These are phyloP conservation scores for Calycina marina DNA, from an alignment of 2,329 filamentous ascomycete species.

Conservation along the genomic window DNA sequence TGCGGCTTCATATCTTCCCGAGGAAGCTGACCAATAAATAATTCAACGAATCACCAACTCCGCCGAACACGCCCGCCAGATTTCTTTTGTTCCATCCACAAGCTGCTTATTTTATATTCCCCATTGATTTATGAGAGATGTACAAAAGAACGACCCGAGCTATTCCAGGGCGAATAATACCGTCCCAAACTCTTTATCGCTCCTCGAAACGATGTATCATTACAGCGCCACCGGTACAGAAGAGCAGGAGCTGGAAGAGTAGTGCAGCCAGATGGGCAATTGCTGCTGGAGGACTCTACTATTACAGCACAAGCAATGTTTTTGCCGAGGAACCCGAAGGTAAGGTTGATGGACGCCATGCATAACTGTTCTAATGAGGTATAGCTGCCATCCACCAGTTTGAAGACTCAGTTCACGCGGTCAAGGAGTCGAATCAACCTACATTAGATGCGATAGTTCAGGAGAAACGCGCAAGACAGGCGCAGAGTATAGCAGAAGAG, in stretches of 20 bases:
- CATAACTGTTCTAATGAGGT: conserved; percentile 10
- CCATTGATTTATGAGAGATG: too few relatives aligned
- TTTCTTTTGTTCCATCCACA: too few relatives aligned
- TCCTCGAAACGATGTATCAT: conserved; percentile 34
- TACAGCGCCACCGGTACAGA: conserved; percentile 42
- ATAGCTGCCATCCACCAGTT: conserved; percentile 21
- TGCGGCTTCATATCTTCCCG: too few relatives aligned
- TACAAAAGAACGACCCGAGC: conserved; percentile 16
- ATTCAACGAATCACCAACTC: too few relatives aligned
- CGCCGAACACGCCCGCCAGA: too few relatives aligned
- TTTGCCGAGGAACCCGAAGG: conserved; percentile 73
- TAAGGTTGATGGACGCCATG: conserved; percentile 25
- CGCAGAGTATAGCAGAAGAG: conserved; percentile 15
- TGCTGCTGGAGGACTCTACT: conserved; percentile 69
- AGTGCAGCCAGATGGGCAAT: conserved; percentile 58
- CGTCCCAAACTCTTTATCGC: conserved; percentile 8
- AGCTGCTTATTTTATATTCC: too few relatives aligned
- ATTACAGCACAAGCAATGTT: conserved; percentile 78
- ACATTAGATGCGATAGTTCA: conserved; percentile 55
- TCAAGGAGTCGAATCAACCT: conserved; percentile 36
- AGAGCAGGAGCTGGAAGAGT: conserved; percentile 72
- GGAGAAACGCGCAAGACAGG: conserved; percentile 35
- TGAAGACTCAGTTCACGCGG: conserved; percentile 22
- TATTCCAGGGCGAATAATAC: conserved; percentile 13
- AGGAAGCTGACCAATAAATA: too few relatives aligned